Evolutionary conservation across 306 rosid species (phyloP).

Genomic region (Myrica gale): DNA sequence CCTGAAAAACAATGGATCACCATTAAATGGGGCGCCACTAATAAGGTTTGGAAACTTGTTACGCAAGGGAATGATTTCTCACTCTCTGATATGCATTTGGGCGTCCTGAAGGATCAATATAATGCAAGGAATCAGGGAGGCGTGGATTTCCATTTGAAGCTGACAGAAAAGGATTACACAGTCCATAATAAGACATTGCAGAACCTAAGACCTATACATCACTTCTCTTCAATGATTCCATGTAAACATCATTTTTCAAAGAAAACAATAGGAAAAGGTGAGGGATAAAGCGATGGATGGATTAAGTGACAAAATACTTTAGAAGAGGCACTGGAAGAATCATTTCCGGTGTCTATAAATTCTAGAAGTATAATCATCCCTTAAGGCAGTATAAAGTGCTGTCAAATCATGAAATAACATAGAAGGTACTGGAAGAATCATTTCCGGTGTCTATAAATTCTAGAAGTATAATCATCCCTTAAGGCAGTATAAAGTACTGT

Average conservation of each 20-base stretch:
- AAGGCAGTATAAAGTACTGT: not conserved
- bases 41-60: constrained; percentile 14
- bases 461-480: not conserved
- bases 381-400: not conserved
- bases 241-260: not conserved
- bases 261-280: not conserved
- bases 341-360: not conserved
- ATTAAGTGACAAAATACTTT: not conserved
- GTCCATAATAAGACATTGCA: constrained; percentile 20
- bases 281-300: too few relatives aligned
- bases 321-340: not conserved
- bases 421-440: not conserved
- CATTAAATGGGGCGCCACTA: constrained; percentile 24
- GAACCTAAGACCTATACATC: constrained; percentile 20
- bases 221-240: not conserved
- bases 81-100: constrained; percentile 95
- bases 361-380: not conserved
- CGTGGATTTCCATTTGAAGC: constrained; percentile 99
- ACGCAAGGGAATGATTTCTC: constrained; percentile 45
- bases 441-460: not conserved
- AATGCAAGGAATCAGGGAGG: constrained; percentile 99
- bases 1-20: constrained; percentile 48
- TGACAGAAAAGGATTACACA: constrained; percentile 44
- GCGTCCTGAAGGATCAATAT: constrained; percentile 91
- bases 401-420: not conserved